Base-by-base conservation (phyloP, 805 yeast genomes). In the Teunomyces kruisii region DNA sequence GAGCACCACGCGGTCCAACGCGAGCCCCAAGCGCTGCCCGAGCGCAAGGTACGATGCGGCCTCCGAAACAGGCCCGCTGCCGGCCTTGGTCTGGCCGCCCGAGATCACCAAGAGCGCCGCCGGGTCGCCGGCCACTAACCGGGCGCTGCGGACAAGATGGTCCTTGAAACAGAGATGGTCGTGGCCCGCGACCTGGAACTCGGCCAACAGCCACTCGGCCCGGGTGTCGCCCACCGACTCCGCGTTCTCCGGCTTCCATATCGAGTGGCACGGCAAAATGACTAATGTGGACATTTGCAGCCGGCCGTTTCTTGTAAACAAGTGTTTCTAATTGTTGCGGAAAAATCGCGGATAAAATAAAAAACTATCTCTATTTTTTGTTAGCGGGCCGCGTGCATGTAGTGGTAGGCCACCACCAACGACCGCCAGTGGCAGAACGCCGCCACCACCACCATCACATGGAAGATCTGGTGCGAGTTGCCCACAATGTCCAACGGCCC, bases 401-500 rank as follows among this genome's bases (percentile, higher is more conserved):
- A 63, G 39, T 68, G 67, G 56, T 85, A 86, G 22, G 88, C 74
- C 7, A 70, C 72, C 3, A 79, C 57, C 29, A 89, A 67, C 0
- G 84, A 95, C 44, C 55, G 70, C 63, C 85, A 79, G 65, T 90
- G 97, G 46, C 84, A 84, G 44, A 67, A 70, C 0, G 96, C 86
- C 10, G 95, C 96, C 9, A 82, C 52, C 0, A 88, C 90, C 6
- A 88, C 96, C 55, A 86, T 62, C 8, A 85, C 63, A 61, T 88
- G 96, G 59, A 89, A 88, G 8, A 89, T 75, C 58, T 89, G 96
- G 61, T 89, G 97, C 6, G 95, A 85, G 52, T 86, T 86, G 1
- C 96, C 96, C 64, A 79, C 74, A 9, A 79, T 56, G 53, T 88
- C 96, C 59, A 76, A 86, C 15, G 32, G 52, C 2, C 72, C 73